Evolutionary conservation across 176 grass and related monocot species (phyloP), one percentile per base, ranked within the genome.

Genomic region (Elymus sibiricus): DNA sequence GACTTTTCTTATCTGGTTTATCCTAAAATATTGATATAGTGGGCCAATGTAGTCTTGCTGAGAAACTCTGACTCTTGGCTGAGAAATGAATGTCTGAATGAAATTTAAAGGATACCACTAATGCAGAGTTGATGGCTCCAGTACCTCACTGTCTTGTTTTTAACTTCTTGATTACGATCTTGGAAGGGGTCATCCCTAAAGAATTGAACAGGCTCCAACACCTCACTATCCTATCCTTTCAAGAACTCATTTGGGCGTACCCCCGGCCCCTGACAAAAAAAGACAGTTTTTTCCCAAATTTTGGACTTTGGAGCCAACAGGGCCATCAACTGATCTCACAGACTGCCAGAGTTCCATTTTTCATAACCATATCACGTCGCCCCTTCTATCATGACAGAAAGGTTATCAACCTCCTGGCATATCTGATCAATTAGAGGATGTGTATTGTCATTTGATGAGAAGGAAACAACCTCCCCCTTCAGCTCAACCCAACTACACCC

Each of bases 401-500:
- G 82, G 76, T 89, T 92, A 77, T 87, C 90, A 60, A 89, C 60
- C 77, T 85, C 90, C 64, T 82, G 90, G 78, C 80, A 89, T 86
- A 90, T 90, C 47, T 89, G 72, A 39, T 89, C 83, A 63, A 92
- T 87, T 6, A 92, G 31, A 85, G 86, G 90, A 87, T 90, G 85
- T 11, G 80, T 11, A 25, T 70, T 89, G 84, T 95, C 86, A 87
- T 95, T 90, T 77, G 93, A 90, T 16, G 91, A 88, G 82, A 95
- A 92, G 38, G 70, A 90, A 76, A 88, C 67, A 72, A 89, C 75
- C 28, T 89, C 81, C 0, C 90, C 93, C 77, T 92, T 88, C 44
- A 92, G 64, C 77, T 95, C 93, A 76, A 95, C 75, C 90, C 93
- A 92, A 83, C 93, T 92, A 83, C 90, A 95, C 7, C 93, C 90